Evolutionary conservation across 441 rosid genomes (phyloP).

Genomic region (Populus hybrid): DNA sequence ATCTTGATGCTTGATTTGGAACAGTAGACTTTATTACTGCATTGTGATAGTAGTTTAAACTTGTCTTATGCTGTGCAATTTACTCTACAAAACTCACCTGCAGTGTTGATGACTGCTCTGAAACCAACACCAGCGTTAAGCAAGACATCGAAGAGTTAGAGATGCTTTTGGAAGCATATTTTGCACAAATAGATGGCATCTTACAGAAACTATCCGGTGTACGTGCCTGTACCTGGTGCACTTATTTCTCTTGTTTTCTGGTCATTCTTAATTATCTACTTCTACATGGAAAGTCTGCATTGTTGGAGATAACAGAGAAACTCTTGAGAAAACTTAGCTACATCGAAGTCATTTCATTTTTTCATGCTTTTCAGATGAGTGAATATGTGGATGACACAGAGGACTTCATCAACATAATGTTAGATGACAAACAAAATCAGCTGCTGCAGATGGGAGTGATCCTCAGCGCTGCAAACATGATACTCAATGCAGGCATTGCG

Average conservation of each 20-base stretch:
- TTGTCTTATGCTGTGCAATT: not conserved
- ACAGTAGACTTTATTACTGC: not conserved
- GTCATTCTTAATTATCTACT: not conserved
- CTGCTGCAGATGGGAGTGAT: slow-evolving; percentile 54
- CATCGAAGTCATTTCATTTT: not conserved
- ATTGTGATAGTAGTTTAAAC: not conserved
- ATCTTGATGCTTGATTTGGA: too few relatives aligned
- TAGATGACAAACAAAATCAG: slow-evolving; percentile 53
- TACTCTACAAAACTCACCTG: not conserved
- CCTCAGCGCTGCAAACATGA: slow-evolving; percentile 43
- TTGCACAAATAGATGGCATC: slow-evolving; percentile 46
- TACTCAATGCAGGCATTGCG: slow-evolving; percentile 42
- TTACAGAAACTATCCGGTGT: slow-evolving; percentile 44
- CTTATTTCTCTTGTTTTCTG: not conserved
- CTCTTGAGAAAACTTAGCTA: not conserved
- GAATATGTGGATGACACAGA: slow-evolving; percentile 53
- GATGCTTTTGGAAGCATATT: slow-evolving; percentile 55
- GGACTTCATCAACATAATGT: slow-evolving; percentile 51
- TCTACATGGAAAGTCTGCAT: slow-evolving; percentile 22
- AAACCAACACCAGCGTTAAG: slow-evolving; percentile 19
- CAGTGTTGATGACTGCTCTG: slow-evolving; percentile 27
- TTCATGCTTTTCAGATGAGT: slow-evolving; percentile 23
- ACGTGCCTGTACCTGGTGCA: slow-evolving; percentile 10
- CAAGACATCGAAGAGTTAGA: slow-evolving; percentile 43
- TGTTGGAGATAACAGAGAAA: too few relatives aligned